Percentiles rank a stretch among this genome's conserved stretches.
phyloP scores from a whole-genome alignment of 257 asterid species.

The Mitragyna speciosa region DNA sequence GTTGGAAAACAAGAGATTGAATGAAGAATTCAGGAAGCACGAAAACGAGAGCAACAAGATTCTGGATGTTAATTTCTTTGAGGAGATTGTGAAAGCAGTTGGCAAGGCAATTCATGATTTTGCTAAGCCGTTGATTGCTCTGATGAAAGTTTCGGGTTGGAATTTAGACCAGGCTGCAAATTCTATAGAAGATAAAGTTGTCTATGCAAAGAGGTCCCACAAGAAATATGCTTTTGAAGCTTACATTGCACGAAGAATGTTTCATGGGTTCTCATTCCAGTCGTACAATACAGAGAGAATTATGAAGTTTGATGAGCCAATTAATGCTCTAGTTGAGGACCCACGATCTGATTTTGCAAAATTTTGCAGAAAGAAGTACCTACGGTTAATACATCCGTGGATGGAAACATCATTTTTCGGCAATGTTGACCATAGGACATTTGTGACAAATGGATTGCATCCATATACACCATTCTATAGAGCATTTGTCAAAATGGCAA shows the following conservation, averaged over 20 bases:
- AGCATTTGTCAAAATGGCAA: conserved; percentile 78
- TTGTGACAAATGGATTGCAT: conserved; percentile 59
- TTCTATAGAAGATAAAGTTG: conserved; percentile 51
- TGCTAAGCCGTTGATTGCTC: conserved; percentile 71
- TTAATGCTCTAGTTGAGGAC: conserved; percentile 52
- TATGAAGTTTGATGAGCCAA: conserved; percentile 56
- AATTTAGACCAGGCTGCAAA: conserved; percentile 70
- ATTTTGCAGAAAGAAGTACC: conserved; percentile 68
- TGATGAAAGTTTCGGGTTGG: conserved; percentile 76
- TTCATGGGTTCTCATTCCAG: conserved; percentile 46
- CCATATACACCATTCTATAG: conserved; percentile 68
- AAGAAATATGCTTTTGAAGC: conserved; percentile 82
- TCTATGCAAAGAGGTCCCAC: conserved; percentile 65
- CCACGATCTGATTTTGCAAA: conserved; percentile 67
- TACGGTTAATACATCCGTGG: conserved; percentile 60
- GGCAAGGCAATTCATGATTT: conserved; percentile 75
- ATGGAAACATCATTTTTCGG: conserved; percentile 79
- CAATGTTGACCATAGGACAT: conserved; percentile 64
- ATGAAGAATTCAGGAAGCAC: conserved; percentile 38
- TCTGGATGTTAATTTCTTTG: conserved; percentile 38
- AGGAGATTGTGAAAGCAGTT: conserved; percentile 51
- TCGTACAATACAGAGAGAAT: conserved; percentile 30
- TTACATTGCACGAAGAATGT: conserved; percentile 65
- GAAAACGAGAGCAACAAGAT: conserved; percentile 38
- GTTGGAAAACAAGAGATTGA: conserved; percentile 40